Evolutionary conservation across 2,329 filamentous ascomycete genomes (phyloP), one percentile per base, ranked within the genome.

Genomic region (Epichloe sibirici): DNA sequence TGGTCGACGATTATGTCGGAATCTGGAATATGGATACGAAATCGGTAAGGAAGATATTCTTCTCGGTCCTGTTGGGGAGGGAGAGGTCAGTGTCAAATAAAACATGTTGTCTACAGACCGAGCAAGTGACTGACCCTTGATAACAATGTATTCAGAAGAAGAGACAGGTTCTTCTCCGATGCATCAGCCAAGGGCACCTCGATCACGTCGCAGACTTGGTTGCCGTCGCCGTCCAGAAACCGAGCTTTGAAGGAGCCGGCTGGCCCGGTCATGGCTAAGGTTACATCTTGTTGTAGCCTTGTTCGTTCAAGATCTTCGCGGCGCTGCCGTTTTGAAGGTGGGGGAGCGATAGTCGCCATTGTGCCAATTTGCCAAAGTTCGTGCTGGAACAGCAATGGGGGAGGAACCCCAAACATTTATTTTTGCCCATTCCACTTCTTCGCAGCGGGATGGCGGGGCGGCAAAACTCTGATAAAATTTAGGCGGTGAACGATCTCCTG

Each of bases 321-420:
- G 68, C 84, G 86, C 65, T 95, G 90, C 56, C 90, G 82, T 70
- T 96, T 97, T 50, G 85, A 90, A 4, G 88, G 88, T 46, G 88
- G 89, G n/a, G 89, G 89, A 5, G 85, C 67, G 47, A 90, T 71
- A 5, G 89, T 95, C 60, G 89, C 81, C 89, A 95, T 95, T 45
- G 48, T 57, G 49, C 31, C 42, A 45, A 35, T 15, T 37, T 40
- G 34, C 17, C n/a, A 7, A 17, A 21, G 39, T 44, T 34, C 7
- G 21, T 25, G 31, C 21, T 37, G 38, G 3, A 34, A 17, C 38
- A 31, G 34, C 23, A 15, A 12, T 43, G 37, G 21, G 3, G 39
- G 25, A 35, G 17, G 21, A 44, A 45, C 13, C 23, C 12, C 4
- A 39, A 38, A 4, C n/a, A 38, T 25, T 40, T 46, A 35, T 13